Conservation (phyloP, 208 protist species). For the Spongospora subterranea region DNA sequence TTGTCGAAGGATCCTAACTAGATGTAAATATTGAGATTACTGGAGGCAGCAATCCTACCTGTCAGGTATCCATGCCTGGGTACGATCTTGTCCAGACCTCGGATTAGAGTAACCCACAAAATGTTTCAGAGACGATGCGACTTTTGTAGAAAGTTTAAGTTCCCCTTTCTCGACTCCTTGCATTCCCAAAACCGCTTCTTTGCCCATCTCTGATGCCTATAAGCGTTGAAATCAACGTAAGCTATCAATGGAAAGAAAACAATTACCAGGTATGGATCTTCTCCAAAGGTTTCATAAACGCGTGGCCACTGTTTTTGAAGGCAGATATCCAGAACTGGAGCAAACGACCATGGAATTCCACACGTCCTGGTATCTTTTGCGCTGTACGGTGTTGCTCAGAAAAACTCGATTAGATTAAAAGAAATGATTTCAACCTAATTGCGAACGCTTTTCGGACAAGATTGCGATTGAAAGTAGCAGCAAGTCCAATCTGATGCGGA, state of each 20-base stretch:
- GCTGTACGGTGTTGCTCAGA: not conserved
- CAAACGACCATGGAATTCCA: slow-evolving; percentile 73
- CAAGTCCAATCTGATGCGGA: slow-evolving; percentile 70
- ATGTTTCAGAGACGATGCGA: slow-evolving; percentile 72
- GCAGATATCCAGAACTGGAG: slow-evolving; percentile 71
- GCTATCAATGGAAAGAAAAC: slow-evolving; percentile 57
- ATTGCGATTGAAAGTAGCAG: slow-evolving; percentile 69
- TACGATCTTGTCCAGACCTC: slow-evolving; percentile 68
- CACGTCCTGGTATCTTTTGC: slow-evolving; percentile 71
- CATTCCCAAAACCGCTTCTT: not conserved
- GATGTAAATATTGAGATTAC: not conserved
- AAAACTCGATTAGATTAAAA: not conserved
- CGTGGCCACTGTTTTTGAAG: slow-evolving; percentile 70
- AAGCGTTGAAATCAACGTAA: slow-evolving; percentile 57
- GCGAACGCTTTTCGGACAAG: slow-evolving; percentile 48
- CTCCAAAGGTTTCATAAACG: slow-evolving; percentile 76
- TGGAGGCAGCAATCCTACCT: not conserved
- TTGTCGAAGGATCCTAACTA: slow-evolving; percentile 61
- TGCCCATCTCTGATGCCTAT: slow-evolving; percentile 12
- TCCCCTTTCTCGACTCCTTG: not conserved
- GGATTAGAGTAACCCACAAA: slow-evolving; percentile 72
- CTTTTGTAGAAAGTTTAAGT: slow-evolving; percentile 41
- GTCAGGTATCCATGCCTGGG: slow-evolving; percentile 65
- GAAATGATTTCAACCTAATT: not conserved
- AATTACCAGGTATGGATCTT: slow-evolving; percentile 68